A percentile compares a stretch with the other conserved stretches of the same genome.
phyloP scores from a whole-genome alignment of 805 yeast genomes.

The Lachancea mirantina region DNA sequence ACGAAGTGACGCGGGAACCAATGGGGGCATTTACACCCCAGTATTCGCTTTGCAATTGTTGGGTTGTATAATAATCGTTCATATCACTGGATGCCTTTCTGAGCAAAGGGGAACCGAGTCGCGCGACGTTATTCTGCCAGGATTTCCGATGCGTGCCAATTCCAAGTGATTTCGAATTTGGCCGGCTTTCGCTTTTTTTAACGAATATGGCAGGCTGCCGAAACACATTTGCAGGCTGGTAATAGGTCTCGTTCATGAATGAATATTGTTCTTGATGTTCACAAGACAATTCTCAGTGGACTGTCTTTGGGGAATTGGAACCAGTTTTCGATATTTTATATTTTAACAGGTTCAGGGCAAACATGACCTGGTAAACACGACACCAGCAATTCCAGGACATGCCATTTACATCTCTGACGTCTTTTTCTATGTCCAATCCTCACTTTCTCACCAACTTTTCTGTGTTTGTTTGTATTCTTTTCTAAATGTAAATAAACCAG shows the following conservation, averaged over 20 bases:
- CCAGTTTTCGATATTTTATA: too few species aligned
- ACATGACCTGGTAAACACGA: too few species aligned
- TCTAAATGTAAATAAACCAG: conserved; percentile 2
- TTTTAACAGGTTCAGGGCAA: too few species aligned
- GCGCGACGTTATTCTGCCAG: conserved; percentile 19
- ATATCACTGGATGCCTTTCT: conserved; percentile 25
- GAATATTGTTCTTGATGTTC: too few species aligned
- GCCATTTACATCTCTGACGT: too few species aligned
- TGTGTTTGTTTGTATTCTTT: conserved; percentile 1
- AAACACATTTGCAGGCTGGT: conserved; percentile 22
- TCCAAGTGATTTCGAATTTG: not conserved
- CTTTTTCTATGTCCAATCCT: too few species aligned
- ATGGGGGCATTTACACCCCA: conserved; percentile 14
- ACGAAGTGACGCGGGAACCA: conserved; percentile 10
- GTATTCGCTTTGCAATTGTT: conserved; percentile 22
- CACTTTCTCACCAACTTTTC: too few species aligned
- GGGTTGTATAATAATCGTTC: conserved; percentile 24
- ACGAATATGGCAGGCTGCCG: conserved; percentile 23
- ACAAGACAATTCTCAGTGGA: too few species aligned
- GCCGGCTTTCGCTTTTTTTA: conserved; percentile 10
- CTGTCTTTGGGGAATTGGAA: too few species aligned
- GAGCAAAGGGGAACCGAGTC: conserved; percentile 18
- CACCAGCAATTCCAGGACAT: too few species aligned
- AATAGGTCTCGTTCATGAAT: conserved; percentile 11
- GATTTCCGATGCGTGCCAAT: conserved; percentile 11